Conservation (phyloP, 1,284 basidiomycete genomes). For the Cryptococcus deneoformans region DNA sequence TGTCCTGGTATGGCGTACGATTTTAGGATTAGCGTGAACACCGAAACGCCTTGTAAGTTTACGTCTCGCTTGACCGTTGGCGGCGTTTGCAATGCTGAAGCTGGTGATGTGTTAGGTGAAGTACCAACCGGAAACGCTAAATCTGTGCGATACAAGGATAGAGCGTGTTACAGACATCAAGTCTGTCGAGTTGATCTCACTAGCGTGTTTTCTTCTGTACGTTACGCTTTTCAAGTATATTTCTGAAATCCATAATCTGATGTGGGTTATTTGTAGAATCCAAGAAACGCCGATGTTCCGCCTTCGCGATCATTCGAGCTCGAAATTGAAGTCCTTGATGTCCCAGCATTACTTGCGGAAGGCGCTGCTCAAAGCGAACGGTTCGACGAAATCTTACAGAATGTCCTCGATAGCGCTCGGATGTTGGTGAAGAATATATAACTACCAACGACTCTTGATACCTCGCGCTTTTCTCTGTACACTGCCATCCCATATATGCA, state of each 20-base stretch:
- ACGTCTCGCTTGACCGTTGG: not conserved
- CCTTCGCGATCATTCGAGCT: constrained; percentile 52
- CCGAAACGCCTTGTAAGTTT: constrained; percentile 60
- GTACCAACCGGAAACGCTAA: constrained; percentile 50
- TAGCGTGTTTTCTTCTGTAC: constrained; percentile 63
- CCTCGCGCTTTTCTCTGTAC: too few relatives aligned
- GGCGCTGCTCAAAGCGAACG: constrained; percentile 48
- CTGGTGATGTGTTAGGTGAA: constrained; percentile 15
- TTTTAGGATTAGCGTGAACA: constrained; percentile 86
- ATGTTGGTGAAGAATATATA: constrained; percentile 50
- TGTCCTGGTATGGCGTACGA: constrained; percentile 80
- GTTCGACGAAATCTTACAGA: constrained; percentile 53
- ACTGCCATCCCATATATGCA: too few relatives aligned
- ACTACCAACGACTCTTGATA: constrained; percentile 3
- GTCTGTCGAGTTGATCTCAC: constrained; percentile 91
- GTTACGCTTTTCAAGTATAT: constrained; percentile 6
- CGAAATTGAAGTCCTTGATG: constrained; percentile 57
- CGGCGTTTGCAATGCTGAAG: too few relatives aligned
- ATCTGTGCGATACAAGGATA: constrained; percentile 74
- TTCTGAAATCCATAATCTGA: not conserved
- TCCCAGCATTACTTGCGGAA: constrained; percentile 52
- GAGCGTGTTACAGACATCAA: constrained; percentile 89
- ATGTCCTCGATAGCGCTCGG: constrained; percentile 53
- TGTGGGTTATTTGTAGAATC: not conserved
- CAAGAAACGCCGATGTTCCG: constrained; percentile 4